These are phyloP conservation scores for Micractinium conductrix DNA, from an alignment of 139 green algal genomes.

Conservation along the genomic window DNA sequence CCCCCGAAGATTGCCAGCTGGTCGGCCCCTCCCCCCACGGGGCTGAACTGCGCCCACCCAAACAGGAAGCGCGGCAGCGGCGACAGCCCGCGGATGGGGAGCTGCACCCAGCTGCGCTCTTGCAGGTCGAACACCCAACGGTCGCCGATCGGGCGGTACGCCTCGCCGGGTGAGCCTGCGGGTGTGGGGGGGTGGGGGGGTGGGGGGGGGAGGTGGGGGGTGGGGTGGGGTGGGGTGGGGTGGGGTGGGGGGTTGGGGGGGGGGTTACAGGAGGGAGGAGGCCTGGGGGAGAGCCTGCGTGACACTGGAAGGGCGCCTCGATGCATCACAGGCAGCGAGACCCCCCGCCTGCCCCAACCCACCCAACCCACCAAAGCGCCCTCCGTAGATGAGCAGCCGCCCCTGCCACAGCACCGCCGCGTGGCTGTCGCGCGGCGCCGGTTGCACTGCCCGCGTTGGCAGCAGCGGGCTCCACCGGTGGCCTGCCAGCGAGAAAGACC, in stretches of 20 bases:
- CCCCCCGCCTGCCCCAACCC: not conserved
- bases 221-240: not conserved
- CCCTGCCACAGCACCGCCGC: not conserved
- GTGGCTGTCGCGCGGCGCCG: slow-evolving; percentile 35
- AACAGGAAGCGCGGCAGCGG: slow-evolving; percentile 42
- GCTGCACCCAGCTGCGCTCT: slow-evolving; percentile 10
- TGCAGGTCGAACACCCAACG: slow-evolving; percentile 38
- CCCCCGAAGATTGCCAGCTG: slow-evolving; percentile 41
- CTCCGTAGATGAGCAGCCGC: slow-evolving; percentile 26
- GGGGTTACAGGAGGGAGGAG: no score
- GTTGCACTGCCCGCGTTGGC: not conserved
- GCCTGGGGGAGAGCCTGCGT: not conserved
- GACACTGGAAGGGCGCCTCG: not conserved
- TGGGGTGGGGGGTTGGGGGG: not conserved
- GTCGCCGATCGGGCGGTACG: slow-evolving; percentile 23
- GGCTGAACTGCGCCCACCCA: not conserved
- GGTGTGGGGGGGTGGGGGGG: not conserved
- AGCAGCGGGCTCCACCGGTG: slow-evolving; percentile 14
- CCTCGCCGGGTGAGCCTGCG: not conserved
- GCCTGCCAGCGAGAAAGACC: slow-evolving; percentile 3
- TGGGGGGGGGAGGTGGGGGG: not conserved
- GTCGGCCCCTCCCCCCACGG: not conserved
- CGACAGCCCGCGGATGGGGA: slow-evolving; percentile 13
- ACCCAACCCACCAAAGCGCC: not conserved
- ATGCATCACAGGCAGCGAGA: not conserved